Evolutionary conservation across 371 early-diverging fungal genomes (phyloP).

Genomic region (Mucor piriformis): DNA sequence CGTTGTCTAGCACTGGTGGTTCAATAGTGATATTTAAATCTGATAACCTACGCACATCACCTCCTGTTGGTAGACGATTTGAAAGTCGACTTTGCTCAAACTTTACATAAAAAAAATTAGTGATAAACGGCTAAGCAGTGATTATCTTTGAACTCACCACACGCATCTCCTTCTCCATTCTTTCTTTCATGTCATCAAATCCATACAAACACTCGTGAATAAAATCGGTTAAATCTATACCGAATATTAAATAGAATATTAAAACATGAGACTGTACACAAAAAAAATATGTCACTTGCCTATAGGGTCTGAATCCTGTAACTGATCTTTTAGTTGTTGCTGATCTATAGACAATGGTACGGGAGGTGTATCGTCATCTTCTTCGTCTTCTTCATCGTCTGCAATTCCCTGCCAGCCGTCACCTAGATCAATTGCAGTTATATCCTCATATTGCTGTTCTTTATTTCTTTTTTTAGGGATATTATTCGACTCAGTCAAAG

Average conservation of each 20-base stretch:
- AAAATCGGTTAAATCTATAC: constrained; percentile 29
- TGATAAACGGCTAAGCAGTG: too few species aligned
- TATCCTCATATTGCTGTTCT: constrained; percentile 16
- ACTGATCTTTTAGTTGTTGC: neutral
- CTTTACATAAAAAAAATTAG: constrained; percentile 19
- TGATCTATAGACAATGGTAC: neutral
- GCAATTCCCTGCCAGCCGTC: constrained; percentile 51
- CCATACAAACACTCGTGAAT: constrained; percentile 36
- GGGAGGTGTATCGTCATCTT: constrained; percentile 4
- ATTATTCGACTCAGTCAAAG: constrained; percentile 15
- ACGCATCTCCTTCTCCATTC: constrained; percentile 33
- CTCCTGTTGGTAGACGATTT: constrained; percentile 26
- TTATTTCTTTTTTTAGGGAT: neutral
- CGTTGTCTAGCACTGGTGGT: constrained; percentile 24
- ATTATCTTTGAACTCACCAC: neutral
- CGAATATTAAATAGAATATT: neutral
- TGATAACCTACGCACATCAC: constrained; percentile 41
- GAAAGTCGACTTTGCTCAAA: constrained; percentile 38
- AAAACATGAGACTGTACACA: too few species aligned
- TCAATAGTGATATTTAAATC: constrained; percentile 51
- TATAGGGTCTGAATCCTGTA: constrained; percentile 15
- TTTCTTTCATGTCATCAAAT: constrained; percentile 47
- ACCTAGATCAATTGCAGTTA: constrained; percentile 40
- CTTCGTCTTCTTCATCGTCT: constrained; percentile 25
- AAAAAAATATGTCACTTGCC: constrained; percentile 12